Evolutionary conservation across 768 basidiomycete genomes (phyloP), one percentile per base, ranked within the genome.

Genomic region (Krasilnikovozyma curviuscula): DNA sequence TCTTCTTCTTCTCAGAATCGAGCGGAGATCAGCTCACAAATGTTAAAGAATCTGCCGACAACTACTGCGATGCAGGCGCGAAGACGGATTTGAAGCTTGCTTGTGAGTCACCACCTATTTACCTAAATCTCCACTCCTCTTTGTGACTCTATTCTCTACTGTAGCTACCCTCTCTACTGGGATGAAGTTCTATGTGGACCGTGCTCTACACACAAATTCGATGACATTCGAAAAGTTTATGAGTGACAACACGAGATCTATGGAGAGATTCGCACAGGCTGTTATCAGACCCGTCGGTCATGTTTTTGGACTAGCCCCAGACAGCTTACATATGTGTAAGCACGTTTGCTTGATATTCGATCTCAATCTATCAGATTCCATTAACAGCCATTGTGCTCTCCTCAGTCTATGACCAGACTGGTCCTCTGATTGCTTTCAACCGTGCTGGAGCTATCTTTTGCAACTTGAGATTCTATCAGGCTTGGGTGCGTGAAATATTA

Each of bases 371-470:
- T 98, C 5, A 97, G n/a, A n/a, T n/a, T n/a, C n/a, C n/a, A n/a
- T n/a, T n/a, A n/a, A n/a, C n/a, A n/a, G n/a, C n/a, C n/a, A n/a
- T n/a, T n/a, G n/a, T n/a, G n/a, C n/a, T n/a, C n/a, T n/a, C n/a
- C n/a, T n/a, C n/a, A n/a, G n/a, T 97, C 62, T 80, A 77, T 63
- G 89, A 97, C 59, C 61, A 70, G 19, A 66, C 68, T 5, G 89
- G 91, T 1, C 78, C 77, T 1, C 66, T 82, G 12, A 91, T 97
- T 46, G 93, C 88, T 1, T 97, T 98, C 70, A 98, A 95, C 59
- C 24, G 40, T 8, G 21, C 19, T 33, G 45, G 33, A 16, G 29
- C 31, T 34, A n/a, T 40, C 27, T 44, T 55, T 29, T 12, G 41
- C 33, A 52, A 52, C 39, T 34, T 52, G 3, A 40, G 50, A 14